Evolutionary conservation across 108 stramenopile species (phyloP).

Genomic region (Cylindrotheca closterium): DNA sequence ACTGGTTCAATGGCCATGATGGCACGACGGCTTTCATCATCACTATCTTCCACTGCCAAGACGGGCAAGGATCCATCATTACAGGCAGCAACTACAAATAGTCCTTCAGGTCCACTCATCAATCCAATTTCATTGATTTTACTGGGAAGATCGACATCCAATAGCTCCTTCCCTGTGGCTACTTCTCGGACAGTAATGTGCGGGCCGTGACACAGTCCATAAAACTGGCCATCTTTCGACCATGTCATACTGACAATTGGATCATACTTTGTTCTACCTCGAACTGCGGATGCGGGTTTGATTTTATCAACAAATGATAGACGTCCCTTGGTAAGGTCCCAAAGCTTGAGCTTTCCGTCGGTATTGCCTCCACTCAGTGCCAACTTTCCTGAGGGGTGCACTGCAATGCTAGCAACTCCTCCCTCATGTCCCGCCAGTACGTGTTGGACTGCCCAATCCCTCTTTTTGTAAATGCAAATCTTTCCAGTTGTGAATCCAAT

Average conservation of each 20-base stretch:
- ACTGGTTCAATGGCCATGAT: constrained; percentile 92
- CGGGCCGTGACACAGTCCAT: constrained; percentile 64
- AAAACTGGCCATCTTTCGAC: constrained; percentile 66
- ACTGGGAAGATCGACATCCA: constrained; percentile 77
- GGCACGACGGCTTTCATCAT: constrained; percentile 60
- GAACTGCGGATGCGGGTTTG: constrained; percentile 24
- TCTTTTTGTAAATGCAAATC: constrained; percentile 79
- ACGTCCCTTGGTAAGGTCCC: constrained; percentile 89
- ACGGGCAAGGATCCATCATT: constrained; percentile 91
- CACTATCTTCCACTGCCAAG: constrained; percentile 59
- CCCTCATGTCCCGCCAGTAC: constrained; percentile 80
- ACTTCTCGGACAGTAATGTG: constrained; percentile 82
- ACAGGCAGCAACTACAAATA: constrained; percentile 84
- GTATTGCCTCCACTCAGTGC: constrained; percentile 68
- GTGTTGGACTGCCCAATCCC: constrained; percentile 85
- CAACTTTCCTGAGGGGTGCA: constrained; percentile 84
- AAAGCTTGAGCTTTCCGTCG: constrained; percentile 82
- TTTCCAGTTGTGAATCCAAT: constrained; percentile 78
- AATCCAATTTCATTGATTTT: constrained; percentile 76
- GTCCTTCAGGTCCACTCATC: constrained; percentile 62
- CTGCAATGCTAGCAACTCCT: constrained; percentile 68
- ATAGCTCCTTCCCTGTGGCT: constrained; percentile 66
- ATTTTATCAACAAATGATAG: constrained; percentile 75
- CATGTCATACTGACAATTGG: constrained; percentile 64
- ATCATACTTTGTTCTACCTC: constrained; percentile 48